Conservation (phyloP, 2,329 filamentous ascomycete species). For the Hymenoscyphus repandus region DNA sequence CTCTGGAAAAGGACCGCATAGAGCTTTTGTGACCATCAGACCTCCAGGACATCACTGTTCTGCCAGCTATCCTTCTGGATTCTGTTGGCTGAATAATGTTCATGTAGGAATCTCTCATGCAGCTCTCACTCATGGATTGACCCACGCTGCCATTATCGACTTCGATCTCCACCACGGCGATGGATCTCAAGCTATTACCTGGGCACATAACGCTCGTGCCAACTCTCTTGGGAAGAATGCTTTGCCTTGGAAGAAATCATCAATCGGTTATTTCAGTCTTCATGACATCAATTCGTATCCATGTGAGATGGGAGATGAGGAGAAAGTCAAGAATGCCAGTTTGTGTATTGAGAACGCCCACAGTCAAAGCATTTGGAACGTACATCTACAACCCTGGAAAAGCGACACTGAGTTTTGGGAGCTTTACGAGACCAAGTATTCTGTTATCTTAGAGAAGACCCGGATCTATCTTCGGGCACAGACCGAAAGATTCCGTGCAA, state of each 20-base stretch:
- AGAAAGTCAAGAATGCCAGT: constrained; percentile 91
- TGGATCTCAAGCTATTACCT: constrained; percentile 91
- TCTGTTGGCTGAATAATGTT: constrained; percentile 98
- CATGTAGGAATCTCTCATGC: constrained; percentile 94
- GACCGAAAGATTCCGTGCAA: constrained; percentile 55
- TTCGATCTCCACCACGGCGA: constrained; percentile 91
- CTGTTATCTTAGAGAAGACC: constrained; percentile 72
- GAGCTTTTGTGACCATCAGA: constrained; percentile 87
- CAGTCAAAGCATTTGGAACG: constrained; percentile 91
- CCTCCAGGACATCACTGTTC: constrained; percentile 97
- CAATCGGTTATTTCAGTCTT: constrained; percentile 92
- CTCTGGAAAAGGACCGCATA: constrained; percentile 51
- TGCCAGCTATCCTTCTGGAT: constrained; percentile 81
- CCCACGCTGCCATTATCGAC: constrained; percentile 84
- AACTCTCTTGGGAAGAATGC: constrained; percentile 62
- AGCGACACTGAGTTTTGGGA: constrained; percentile 81
- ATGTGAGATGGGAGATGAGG: constrained; percentile 87
- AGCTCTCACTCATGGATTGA: constrained; percentile 75
- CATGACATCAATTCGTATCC: constrained; percentile 99
- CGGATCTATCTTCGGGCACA: constrained; percentile 71
- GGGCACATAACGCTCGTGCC: constrained; percentile 78
- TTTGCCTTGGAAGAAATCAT: constrained; percentile 71
- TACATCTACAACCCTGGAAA: constrained; percentile 86
- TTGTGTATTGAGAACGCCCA: constrained; percentile 92
- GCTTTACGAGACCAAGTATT: constrained; percentile 77